Evolutionary conservation across 192 early-diverging fungal species (phyloP).

Genomic region (Powellomyces hirtus): DNA sequence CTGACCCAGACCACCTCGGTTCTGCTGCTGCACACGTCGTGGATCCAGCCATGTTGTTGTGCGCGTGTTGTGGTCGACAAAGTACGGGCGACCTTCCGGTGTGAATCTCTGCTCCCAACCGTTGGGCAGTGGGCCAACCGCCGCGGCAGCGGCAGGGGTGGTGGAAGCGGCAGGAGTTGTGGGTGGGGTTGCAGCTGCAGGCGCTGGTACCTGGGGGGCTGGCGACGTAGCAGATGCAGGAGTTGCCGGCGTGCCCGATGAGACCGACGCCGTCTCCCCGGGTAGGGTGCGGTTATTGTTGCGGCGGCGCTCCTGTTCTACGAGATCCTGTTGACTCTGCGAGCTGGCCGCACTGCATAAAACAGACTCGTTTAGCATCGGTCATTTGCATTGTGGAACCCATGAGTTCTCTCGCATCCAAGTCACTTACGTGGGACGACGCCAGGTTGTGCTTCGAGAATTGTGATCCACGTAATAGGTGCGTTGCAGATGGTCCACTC

Average conservation of each 20-base stretch:
- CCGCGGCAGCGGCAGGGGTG: slow-evolving; percentile 22
- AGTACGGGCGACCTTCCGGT: slow-evolving; percentile 84
- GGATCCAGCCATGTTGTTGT: slow-evolving; percentile 96
- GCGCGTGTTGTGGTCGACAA: slow-evolving; percentile 98
- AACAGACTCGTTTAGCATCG: too few species aligned
- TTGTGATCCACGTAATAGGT: slow-evolving; percentile 99
- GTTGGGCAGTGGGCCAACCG: slow-evolving; percentile 73
- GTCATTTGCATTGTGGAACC: too few species aligned
- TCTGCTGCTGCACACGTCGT: slow-evolving; percentile 51
- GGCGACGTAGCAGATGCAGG: not conserved
- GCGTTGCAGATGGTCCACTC: slow-evolving; percentile 88
- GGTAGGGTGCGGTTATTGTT: slow-evolving; percentile 84
- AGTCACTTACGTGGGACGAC: slow-evolving; percentile 45
- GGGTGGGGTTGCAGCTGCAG: slow-evolving; percentile 19
- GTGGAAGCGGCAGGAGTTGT: slow-evolving; percentile 24
- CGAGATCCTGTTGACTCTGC: slow-evolving; percentile 34
- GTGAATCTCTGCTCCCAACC: slow-evolving; percentile 51
- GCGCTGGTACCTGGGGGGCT: not conserved
- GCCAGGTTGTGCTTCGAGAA: slow-evolving; percentile 94
- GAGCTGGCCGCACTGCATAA: not conserved
- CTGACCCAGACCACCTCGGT: slow-evolving; percentile 46
- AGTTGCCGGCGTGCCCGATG: not conserved
- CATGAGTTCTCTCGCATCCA: not conserved
- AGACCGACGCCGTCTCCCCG: slow-evolving; percentile 43
- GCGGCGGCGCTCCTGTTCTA: slow-evolving; percentile 72